Percentiles rank a stretch among this genome's conserved stretches.
Conservation (phyloP, 768 basidiomycete species). For the Lactarius quietus region DNA sequence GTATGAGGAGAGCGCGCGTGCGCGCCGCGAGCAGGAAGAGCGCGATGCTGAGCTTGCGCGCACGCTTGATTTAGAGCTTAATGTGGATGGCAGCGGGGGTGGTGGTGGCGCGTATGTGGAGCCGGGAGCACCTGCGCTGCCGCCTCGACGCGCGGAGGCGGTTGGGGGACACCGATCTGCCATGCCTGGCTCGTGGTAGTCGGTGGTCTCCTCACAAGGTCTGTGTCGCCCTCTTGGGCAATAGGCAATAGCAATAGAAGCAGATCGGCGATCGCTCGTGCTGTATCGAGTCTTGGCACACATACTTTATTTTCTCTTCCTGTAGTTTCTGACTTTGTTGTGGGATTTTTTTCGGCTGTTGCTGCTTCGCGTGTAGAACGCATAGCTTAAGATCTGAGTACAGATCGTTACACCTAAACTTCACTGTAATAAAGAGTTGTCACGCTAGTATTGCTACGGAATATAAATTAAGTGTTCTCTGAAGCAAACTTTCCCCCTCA, state of each 20-base stretch:
- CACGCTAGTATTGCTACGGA: not conserved
- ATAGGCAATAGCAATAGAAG: not conserved
- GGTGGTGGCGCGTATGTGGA: not conserved
- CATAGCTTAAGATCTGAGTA: not conserved
- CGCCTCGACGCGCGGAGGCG: not conserved
- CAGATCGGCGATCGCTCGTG: not conserved
- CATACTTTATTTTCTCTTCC: not conserved
- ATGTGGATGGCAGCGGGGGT: slow-evolving; percentile 1
- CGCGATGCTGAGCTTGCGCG: slow-evolving; percentile 25
- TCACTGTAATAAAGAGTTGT: not conserved
- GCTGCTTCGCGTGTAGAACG: not conserved
- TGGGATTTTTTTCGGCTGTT: not conserved
- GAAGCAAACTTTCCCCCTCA: no score
- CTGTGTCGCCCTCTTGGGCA: not conserved
- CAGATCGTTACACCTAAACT: not conserved
- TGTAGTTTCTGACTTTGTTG: not conserved
- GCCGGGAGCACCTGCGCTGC: not conserved
- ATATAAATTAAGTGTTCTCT: not conserved
- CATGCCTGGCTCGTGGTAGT: slow-evolving; percentile 6
- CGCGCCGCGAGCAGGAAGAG: slow-evolving; percentile 23
- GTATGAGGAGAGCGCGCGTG: slow-evolving; percentile 19
- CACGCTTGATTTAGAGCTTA: slow-evolving; percentile 25
- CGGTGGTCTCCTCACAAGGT: not conserved
- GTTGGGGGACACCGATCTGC: not conserved
- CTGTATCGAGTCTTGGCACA: not conserved